Evolutionary conservation across 2,329 filamentous ascomycete genomes (phyloP).

Genomic region (Chaetomiaceae sp.): DNA sequence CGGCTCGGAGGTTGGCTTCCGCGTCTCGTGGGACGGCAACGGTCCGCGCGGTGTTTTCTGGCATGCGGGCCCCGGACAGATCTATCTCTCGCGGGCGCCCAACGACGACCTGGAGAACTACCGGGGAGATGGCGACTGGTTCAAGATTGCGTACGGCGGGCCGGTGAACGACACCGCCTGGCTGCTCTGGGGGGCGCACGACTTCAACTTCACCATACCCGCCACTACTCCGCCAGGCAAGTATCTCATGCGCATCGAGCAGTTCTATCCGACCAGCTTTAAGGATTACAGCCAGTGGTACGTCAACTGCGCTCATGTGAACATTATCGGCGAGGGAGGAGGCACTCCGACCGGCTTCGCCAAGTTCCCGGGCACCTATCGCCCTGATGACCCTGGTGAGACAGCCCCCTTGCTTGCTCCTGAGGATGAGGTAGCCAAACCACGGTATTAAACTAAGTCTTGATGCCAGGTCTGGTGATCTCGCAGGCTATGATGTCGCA

Average conservation of each 20-base stretch:
- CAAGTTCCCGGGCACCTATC: conserved; percentile 14
- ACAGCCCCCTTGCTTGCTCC: not conserved
- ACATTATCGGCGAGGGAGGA: conserved; percentile 14
- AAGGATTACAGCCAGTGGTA: conserved; percentile 14
- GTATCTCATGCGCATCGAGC: conserved; percentile 18
- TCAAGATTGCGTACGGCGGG: conserved; percentile 17
- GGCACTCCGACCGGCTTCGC: conserved; percentile 13
- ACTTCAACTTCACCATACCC: conserved; percentile 19
- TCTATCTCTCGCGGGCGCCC: conserved; percentile 15
- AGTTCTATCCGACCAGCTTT: conserved; percentile 6
- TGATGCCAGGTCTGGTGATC: conserved; percentile 6
- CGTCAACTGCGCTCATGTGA: conserved; percentile 17
- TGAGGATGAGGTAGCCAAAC: conserved; percentile 5
- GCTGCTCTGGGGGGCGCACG: conserved; percentile 5
- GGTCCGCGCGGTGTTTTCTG: conserved; percentile 7
- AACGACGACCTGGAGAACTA: conserved; percentile 10
- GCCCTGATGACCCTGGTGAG: conserved; percentile 12
- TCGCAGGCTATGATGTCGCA: too few relatives aligned
- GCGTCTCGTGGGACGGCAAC: conserved; percentile 14
- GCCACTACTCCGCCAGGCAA: conserved; percentile 15
- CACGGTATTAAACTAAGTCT: conserved; percentile 2
- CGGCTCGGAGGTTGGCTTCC: conserved; percentile 17
- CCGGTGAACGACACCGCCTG: conserved; percentile 8
- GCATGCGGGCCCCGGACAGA: conserved; percentile 12
- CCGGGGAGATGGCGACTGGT: conserved; percentile 17